Percentiles rank a stretch among this genome's conserved stretches.
phyloP scores from a whole-genome alignment of 2,329 filamentous ascomycete species.

The Curvularia sp. region DNA sequence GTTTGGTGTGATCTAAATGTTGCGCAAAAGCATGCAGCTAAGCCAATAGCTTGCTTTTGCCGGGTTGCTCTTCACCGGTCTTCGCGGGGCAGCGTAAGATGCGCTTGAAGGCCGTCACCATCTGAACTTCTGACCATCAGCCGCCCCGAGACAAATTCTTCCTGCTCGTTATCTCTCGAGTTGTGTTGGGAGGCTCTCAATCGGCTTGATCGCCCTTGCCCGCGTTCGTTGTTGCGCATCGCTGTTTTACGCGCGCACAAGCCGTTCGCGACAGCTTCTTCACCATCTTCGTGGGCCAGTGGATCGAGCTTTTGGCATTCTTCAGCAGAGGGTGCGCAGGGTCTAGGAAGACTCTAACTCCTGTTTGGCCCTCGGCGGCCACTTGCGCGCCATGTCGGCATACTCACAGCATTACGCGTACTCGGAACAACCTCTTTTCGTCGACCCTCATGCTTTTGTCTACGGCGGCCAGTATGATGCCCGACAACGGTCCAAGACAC shows the following conservation, averaged over 20 bases:
- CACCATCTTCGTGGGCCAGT: slow-evolving; percentile 31
- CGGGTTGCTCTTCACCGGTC: slow-evolving; percentile 45
- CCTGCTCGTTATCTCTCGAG: slow-evolving; percentile 42
- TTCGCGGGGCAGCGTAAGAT: slow-evolving; percentile 44
- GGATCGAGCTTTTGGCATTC: slow-evolving; percentile 33
- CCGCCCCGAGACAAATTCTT: slow-evolving; percentile 39
- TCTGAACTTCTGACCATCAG: slow-evolving; percentile 38
- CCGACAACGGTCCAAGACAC: slow-evolving; percentile 42
- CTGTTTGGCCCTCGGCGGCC: slow-evolving; percentile 27
- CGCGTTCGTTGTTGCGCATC: slow-evolving; percentile 32
- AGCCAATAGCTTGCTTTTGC: slow-evolving; percentile 42
- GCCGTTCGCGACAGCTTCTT: slow-evolving; percentile 27
- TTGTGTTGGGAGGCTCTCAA: slow-evolving; percentile 33
- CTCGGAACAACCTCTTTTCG: slow-evolving; percentile 30
- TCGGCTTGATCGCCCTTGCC: slow-evolving; percentile 30
- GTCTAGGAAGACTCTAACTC: slow-evolving; percentile 30
- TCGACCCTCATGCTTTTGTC: slow-evolving; percentile 29
- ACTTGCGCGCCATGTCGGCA: slow-evolving; percentile 42
- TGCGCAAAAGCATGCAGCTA: slow-evolving; percentile 43
- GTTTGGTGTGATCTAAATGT: slow-evolving; percentile 42
- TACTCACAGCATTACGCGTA: slow-evolving; percentile 33
- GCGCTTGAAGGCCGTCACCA: slow-evolving; percentile 34
- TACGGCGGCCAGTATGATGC: slow-evolving; percentile 32
- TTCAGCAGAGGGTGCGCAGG: slow-evolving; percentile 36
- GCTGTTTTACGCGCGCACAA: slow-evolving; percentile 27